Evolutionary conservation across 164 flowering plant genomes (phyloP).

Genomic region (Chimonanthus salicifolius): DNA sequence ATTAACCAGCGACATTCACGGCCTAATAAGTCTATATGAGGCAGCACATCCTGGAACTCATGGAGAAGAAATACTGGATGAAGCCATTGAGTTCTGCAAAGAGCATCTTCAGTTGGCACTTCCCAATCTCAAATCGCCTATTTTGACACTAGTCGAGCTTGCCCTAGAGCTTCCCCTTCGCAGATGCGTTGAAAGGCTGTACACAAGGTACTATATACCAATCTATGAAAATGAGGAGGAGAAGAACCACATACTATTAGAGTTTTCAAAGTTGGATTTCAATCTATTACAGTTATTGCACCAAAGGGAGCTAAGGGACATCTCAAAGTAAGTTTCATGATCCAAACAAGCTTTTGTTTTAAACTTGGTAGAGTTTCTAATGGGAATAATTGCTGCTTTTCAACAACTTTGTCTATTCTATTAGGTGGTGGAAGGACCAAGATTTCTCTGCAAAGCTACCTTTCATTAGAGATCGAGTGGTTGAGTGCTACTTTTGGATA

Average conservation of each 20-base stretch:
- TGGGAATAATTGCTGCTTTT: background rate
- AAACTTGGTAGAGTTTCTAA: background rate
- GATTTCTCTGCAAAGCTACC: background rate
- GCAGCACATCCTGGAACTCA: slow-evolving; percentile 12
- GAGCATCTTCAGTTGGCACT: slow-evolving; percentile 5
- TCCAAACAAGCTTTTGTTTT: background rate
- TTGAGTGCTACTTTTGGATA: slow-evolving; percentile 11
- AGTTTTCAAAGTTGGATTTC: slow-evolving; percentile 6
- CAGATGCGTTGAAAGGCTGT: slow-evolving; percentile 13
- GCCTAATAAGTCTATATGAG: slow-evolving; percentile 20
- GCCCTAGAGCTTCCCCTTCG: slow-evolving; percentile 12
- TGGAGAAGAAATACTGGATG: slow-evolving; percentile 23
- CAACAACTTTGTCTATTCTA: too few species aligned
- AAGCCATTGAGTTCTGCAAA: slow-evolving; percentile 19
- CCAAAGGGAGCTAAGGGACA: background rate
- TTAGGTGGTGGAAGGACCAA: slow-evolving; percentile 6
- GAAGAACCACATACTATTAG: background rate
- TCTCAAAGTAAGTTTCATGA: slow-evolving; percentile 1
- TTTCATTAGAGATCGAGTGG: slow-evolving; percentile 1
- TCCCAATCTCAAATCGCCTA: background rate
- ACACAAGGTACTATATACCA: slow-evolving; percentile 12
- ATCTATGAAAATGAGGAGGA: slow-evolving; percentile 10
- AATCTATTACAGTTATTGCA: slow-evolving; percentile 1
- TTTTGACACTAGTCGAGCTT: slow-evolving; percentile 11
- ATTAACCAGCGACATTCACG: slow-evolving; percentile 3